A percentile compares a stretch with the other conserved stretches of the same genome.
Evolutionary conservation across 805 yeast genomes (phyloP).

Genomic region (Candida railenensis): DNA sequence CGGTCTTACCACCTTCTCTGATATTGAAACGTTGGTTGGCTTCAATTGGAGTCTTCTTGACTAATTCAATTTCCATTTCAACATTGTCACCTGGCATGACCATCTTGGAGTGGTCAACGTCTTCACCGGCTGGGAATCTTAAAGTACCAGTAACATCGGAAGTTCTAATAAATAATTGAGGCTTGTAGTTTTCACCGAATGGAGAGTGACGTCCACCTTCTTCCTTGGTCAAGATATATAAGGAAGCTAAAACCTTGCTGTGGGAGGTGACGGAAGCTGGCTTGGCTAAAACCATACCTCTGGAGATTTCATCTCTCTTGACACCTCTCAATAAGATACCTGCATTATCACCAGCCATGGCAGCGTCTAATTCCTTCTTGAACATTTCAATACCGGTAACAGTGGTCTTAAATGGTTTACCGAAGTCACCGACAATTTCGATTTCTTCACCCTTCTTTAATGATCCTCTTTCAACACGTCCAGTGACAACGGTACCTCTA

Average conservation of each 20-base stretch:
- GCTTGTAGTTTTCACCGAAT: conserved; percentile 95
- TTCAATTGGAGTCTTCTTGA: conserved; percentile 91
- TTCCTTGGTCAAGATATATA: conserved; percentile 89
- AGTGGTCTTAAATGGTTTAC: conserved; percentile 83
- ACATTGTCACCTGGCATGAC: conserved; percentile 98
- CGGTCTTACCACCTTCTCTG: conserved; percentile 99
- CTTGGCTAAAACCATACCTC: conserved; percentile 98
- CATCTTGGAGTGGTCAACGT: conserved; percentile 82
- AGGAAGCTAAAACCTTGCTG: conserved; percentile 89
- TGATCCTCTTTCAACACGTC: conserved; percentile 98
- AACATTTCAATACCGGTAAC: conserved; percentile 99
- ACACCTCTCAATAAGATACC: conserved; percentile 97
- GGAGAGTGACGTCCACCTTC: conserved; percentile 99
- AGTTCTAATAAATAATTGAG: conserved; percentile 95
- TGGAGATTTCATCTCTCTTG: conserved; percentile 92
- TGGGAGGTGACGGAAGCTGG: conserved; percentile 91
- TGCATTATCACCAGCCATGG: conserved; percentile 99
- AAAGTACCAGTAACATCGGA: conserved; percentile 90
- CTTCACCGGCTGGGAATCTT: conserved; percentile 77
- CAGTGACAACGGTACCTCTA: conserved; percentile 99
- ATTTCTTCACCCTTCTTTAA: conserved; percentile 98
- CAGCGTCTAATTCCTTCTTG: conserved; percentile 96
- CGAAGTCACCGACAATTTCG: conserved; percentile 92
- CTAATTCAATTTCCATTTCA: conserved; percentile 90
- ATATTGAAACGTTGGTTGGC: conserved; percentile 97